Evolutionary conservation across 306 rosid species (phyloP).

Genomic region (Mimosa pudica): DNA sequence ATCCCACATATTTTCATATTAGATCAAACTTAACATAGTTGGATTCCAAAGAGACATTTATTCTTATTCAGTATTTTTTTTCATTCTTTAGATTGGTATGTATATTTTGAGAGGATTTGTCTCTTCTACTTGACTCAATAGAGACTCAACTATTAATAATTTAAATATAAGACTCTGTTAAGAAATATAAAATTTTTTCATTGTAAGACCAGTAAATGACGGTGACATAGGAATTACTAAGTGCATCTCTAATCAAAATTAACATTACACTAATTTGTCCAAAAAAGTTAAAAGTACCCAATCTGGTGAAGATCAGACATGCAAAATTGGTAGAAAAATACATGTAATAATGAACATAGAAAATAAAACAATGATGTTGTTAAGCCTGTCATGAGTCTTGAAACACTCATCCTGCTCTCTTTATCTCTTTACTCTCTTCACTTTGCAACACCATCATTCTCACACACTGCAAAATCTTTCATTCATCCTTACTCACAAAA

Average conservation of each 20-base stretch:
- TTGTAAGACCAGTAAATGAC: not conserved
- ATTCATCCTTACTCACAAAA: not conserved
- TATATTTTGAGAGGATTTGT: not conserved
- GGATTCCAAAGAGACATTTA: too few relatives aligned
- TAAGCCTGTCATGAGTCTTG: not conserved
- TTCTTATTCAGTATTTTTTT: too few relatives aligned
- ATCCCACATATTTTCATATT: not conserved
- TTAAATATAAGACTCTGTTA: not conserved
- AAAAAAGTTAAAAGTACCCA: not conserved
- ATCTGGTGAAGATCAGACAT: not conserved
- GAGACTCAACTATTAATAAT: not conserved
- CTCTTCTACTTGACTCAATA: not conserved
- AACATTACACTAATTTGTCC: not conserved
- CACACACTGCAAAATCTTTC: not conserved
- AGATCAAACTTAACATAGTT: not conserved
- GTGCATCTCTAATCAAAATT: not conserved
- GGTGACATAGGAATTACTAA: not conserved
- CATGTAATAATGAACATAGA: not conserved
- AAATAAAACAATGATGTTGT: conserved; percentile 8
- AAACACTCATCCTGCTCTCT: conserved; percentile 5
- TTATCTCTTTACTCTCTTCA: not conserved
- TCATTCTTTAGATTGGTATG: too few relatives aligned
- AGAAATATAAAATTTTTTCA: not conserved
- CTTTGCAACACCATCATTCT: not conserved
- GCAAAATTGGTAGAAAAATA: not conserved